Evolutionary conservation across 345 rosid species (phyloP), one percentile per base, ranked within the genome.

Genomic region (Iberis pinnata): DNA sequence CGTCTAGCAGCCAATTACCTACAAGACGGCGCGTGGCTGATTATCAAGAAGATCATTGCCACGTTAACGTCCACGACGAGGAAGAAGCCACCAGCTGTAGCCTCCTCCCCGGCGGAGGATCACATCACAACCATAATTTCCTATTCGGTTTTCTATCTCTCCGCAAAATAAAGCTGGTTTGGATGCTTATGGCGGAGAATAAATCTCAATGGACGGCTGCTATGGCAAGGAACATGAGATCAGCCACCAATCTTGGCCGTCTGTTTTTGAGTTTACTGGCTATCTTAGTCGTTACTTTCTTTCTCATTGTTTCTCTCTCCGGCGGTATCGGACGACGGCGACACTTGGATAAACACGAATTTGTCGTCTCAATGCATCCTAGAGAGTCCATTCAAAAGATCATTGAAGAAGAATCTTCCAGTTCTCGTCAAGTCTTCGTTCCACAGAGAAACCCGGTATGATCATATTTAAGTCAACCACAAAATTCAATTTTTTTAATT

Each of bases 1-100:
- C 83, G 14, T 40, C 83, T 46, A 74, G 39, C 78, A 75, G 77
- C 65, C 87, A 90, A 11, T 54, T 32, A 51, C 66, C 76, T 8
- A 74, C 90, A 26, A 71, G 98, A 54, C 73, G 98, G 12, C 98
- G 98, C 17, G 80, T 81, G 56, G 64, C 74, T 11, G 77, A 70
- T 60, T 55, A 65, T 6, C 37, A 67, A 26, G 58, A 73, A 13
- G 82, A 76, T 35, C 58, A 48, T 24, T 33, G 59, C 56, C 39
- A 68, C 47, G 48, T 68, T 54, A 41, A 54, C 63, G 13, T 74
- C 15, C 36, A 52, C 15, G 49, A 37, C 47, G 80, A 67, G 9
- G 81, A 75, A 53, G 72, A 76, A 40, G 58, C 50, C 22, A 53
- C 67, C 12, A 60, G 70, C 70, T 63, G 39, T n/a, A 13, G 47